A percentile compares a stretch with the other conserved stretches of the same genome.
These are phyloP conservation scores for Agaricus blazei DNA, from an alignment of 768 basidiomycete genomes.

Conservation along the genomic window DNA sequence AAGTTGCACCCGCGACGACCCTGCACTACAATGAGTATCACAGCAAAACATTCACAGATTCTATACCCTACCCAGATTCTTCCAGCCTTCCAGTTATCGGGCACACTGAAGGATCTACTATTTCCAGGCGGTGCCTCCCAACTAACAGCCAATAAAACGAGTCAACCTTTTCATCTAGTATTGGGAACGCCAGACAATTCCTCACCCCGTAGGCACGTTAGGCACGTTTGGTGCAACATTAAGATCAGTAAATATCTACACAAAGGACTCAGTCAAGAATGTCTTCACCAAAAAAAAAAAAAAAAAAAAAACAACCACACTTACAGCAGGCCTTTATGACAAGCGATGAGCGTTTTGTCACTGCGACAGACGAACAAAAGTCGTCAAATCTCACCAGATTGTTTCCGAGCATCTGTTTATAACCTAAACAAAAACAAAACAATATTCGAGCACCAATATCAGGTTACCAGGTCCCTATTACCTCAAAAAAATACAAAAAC, in stretches of 20 bases:
- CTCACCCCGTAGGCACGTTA: constrained; percentile 40
- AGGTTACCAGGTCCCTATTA: no score
- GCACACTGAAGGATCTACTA: constrained; percentile 46
- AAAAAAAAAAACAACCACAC: background rate
- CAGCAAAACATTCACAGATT: background rate
- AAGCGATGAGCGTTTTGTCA: background rate
- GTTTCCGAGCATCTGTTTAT: constrained; percentile 65
- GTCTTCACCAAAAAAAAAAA: background rate
- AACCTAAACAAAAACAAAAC: constrained; percentile 23
- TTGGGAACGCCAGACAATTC: background rate
- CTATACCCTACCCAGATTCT: constrained; percentile 41
- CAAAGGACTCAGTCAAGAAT: background rate
- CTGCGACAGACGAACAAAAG: background rate
- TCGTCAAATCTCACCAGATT: constrained; percentile 42
- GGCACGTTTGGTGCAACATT: constrained; percentile 45
- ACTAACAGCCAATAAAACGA: constrained; percentile 16
- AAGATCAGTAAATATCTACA: constrained; percentile 55
- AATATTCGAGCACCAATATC: background rate
- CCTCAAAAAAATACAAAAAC: no score
- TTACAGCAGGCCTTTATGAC: constrained; percentile 32
- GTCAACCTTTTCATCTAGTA: background rate
- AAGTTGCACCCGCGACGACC: constrained; percentile 64
- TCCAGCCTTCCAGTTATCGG: constrained; percentile 60
- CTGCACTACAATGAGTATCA: constrained; percentile 23
- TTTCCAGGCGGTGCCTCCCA: constrained; percentile 35